Evolutionary conservation across 257 asterid species (phyloP).

Genomic region (Agastache rugosa): DNA sequence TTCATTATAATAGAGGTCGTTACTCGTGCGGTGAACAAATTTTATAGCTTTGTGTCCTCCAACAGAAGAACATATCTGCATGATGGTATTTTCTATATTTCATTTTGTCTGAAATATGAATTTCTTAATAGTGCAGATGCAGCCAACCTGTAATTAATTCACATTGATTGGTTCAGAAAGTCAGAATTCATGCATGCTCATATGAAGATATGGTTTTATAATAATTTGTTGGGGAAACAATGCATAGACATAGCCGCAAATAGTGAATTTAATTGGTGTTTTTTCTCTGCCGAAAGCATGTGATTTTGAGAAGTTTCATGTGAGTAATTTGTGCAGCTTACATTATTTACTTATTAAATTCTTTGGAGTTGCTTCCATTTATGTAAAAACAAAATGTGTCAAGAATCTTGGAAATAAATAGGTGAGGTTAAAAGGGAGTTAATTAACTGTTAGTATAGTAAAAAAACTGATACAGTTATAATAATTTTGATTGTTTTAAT

Average conservation of each 20-base stretch:
- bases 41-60: not conserved
- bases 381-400: no score
- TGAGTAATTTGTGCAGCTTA: no score
- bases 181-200: not conserved
- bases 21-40: not conserved
- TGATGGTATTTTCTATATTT: not conserved
- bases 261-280: not conserved
- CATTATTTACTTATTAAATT: no score
- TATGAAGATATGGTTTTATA: not conserved
- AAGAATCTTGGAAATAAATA: no score
- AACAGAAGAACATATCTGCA: not conserved
- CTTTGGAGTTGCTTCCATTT: no score
- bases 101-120: not conserved
- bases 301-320: no score
- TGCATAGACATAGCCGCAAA: constrained; percentile 17
- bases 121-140: not conserved
- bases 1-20: not conserved
- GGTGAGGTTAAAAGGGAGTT: no score
- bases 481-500: no score
- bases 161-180: no score
- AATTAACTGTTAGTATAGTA: no score
- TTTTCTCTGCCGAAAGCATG: no score
- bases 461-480: no score
- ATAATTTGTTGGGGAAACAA: constrained; percentile 32
- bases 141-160: not conserved